Conservation (phyloP, 345 rosid species). For the Ceriops decandra region DNA sequence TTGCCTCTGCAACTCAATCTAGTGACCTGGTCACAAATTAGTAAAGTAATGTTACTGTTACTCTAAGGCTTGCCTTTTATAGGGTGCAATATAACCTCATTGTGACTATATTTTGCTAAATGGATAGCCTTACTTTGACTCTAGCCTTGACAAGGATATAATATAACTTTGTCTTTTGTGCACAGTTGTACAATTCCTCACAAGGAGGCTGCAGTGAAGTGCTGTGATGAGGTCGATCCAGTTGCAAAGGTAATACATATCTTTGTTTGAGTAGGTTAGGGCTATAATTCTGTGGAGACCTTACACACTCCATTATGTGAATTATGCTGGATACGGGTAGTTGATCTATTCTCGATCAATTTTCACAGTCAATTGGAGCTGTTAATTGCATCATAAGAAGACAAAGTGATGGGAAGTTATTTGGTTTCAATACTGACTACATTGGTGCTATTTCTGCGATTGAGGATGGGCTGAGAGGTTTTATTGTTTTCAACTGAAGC, state of each 20-base stretch:
- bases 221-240: slow-evolving; percentile 86
- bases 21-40: too few species aligned
- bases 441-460: slow-evolving; percentile 94
- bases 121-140: neutral
- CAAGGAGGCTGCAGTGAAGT: slow-evolving; percentile 76
- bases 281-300: neutral
- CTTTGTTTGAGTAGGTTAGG: neutral
- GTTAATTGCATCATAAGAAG: slow-evolving; percentile 83
- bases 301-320: slow-evolving; percentile 9
- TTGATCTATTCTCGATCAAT: slow-evolving; percentile 23
- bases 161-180: slow-evolving; percentile 18
- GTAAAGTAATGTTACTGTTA: too few species aligned
- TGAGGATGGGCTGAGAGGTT: slow-evolving; percentile 87
- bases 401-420: slow-evolving; percentile 65
- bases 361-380: slow-evolving; percentile 86
- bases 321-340: slow-evolving; percentile 2
- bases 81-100: too few species aligned
- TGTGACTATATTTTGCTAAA: neutral
- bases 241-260: slow-evolving; percentile 64
- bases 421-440: slow-evolving; percentile 84
- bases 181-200: slow-evolving; percentile 89
- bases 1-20: too few species aligned
- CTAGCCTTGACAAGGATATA: neutral
- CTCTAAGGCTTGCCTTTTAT: too few species aligned
- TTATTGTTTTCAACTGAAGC: slow-evolving; percentile 14